Evolutionary conservation across 2,329 filamentous ascomycete species (phyloP), one percentile per base, ranked within the genome.

Genomic region (Cytospora leucostoma): DNA sequence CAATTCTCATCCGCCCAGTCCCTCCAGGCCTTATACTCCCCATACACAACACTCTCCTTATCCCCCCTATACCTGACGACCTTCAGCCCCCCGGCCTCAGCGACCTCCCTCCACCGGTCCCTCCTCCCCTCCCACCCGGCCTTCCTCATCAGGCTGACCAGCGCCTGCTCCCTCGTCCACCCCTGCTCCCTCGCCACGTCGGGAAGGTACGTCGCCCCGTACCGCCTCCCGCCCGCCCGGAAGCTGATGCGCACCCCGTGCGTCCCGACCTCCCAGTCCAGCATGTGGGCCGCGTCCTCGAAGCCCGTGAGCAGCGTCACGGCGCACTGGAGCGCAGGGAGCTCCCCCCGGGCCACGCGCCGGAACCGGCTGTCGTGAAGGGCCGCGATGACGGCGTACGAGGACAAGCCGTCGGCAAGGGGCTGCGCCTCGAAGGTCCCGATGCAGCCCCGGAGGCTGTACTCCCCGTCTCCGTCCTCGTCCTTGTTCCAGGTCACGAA

Each of bases 401-500:
- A 87, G 59, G 86, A 80, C 51, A 99, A 79, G 4, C 93, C 93
- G 1, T 84, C 77, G 35, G 87, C 82, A 13, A 99, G 84, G 56
- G 89, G 85, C 71, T 91, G 86, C 2, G 88, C 75, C 71, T 93
- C 90, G 72, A 98, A 99, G 2, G 94, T 99, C 69, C 95, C 95
- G 73, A 99, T 98, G 80, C 95, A 99, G 65, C 95, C 95, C 65
- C 95, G 89, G 50, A 99, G 84, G 32, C 84, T 84, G 73, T 88
- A 88, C 67, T 86, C 84, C 59, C 70, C 72, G 21, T 80, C 75
- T 7, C 70, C 72, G 27, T 80, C 75, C 8, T 84, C 86, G 61
- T 92, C 70, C 0, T 86, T 92, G 78, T 97, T 96, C 93, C 94
- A 98, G 8, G 93, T 97, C 54, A 99, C 91, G 74, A 98, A 98